These are phyloP conservation scores for Pythium chondricola DNA, from an alignment of 352 stramenopile species.

Conservation along the genomic window DNA sequence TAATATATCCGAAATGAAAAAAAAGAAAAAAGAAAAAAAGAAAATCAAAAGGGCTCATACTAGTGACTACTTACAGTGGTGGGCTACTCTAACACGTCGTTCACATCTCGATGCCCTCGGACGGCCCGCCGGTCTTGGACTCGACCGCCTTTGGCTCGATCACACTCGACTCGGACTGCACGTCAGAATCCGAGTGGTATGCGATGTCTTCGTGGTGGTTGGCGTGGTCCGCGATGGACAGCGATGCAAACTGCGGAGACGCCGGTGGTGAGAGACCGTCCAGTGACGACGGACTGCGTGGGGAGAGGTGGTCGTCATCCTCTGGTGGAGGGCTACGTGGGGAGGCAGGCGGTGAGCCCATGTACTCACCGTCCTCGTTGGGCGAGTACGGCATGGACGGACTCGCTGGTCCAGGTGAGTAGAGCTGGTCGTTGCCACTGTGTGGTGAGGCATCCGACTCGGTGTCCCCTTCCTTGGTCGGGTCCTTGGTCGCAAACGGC, in stretches of 20 bases:
- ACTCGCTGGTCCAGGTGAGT: constrained; percentile 48
- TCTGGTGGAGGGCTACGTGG: constrained; percentile 32
- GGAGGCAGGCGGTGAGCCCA: constrained; percentile 41
- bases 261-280: constrained; percentile 23
- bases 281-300: constrained; percentile 12
- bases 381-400: constrained; percentile 26
- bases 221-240: constrained; percentile 35
- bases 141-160: constrained; percentile 68
- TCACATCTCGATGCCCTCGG: constrained; percentile 69
- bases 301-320: constrained; percentile 36
- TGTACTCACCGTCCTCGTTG: constrained; percentile 3
- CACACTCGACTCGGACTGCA: constrained; percentile 41
- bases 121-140: constrained; percentile 45
- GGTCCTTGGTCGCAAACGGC: constrained; percentile 46
- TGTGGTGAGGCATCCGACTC: constrained; percentile 54
- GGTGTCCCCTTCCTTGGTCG: constrained; percentile 50
- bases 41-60: constrained; percentile 17
- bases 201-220: constrained; percentile 46
- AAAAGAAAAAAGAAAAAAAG: constrained; percentile 11
- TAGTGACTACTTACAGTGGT: too few species aligned
- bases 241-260: constrained; percentile 35
- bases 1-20: too few species aligned
- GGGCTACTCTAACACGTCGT: too few species aligned
- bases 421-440: constrained; percentile 31
- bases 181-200: constrained; percentile 70